Evolutionary conservation across 75 land plant genomes (phyloP).

Genomic region (Pinus taeda): DNA sequence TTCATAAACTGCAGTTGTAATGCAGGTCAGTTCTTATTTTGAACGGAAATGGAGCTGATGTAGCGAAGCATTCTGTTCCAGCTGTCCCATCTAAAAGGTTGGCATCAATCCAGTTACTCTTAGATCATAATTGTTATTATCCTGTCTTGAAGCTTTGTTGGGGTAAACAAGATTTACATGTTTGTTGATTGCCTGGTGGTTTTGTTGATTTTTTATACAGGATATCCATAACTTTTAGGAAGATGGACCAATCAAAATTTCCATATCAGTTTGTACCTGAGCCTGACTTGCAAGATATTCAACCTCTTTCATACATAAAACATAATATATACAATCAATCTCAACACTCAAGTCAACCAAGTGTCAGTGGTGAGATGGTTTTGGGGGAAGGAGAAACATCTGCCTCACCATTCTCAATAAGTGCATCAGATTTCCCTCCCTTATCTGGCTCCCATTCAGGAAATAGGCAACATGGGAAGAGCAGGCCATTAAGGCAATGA

Average conservation of each 20-base stretch:
- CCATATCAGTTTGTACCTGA: conserved; percentile 47
- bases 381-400: not conserved
- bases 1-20: conserved; percentile 1
- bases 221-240: conserved; percentile 76
- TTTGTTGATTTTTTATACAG: conserved; percentile 17
- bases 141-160: not conserved
- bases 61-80: conserved; percentile 92
- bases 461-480: not conserved
- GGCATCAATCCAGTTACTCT: not conserved
- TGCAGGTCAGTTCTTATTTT: conserved; percentile 87
- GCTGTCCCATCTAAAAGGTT: conserved; percentile 83
- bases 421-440: not conserved
- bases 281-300: conserved; percentile 39
- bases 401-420: not conserved
- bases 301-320: conserved; percentile 26
- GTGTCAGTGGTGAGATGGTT: not conserved
- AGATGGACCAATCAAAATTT: conserved; percentile 59
- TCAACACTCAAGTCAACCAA: not conserved
- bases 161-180: not conserved
- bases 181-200: not conserved
- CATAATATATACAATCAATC: not conserved
- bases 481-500: not conserved
- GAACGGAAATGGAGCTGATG: conserved; percentile 92
- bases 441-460: not conserved
- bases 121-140: not conserved